Evolutionary conservation across 108 stramenopile species (phyloP).

Genomic region (Schizochytrium sp.): DNA sequence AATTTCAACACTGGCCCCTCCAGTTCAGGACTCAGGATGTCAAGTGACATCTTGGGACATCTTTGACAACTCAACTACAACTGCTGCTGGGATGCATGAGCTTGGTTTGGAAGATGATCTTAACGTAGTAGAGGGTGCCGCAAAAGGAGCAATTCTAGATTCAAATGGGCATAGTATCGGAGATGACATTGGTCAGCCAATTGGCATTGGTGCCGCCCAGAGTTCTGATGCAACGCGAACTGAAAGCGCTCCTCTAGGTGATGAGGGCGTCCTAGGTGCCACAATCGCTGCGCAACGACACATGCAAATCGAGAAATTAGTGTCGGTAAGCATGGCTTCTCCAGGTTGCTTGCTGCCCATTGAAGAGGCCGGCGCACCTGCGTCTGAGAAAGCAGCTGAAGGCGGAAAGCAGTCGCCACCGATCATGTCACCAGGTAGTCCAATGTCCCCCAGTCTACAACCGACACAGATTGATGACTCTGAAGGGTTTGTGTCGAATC

Average conservation of each 20-base stretch:
- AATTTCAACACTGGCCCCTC: not conserved
- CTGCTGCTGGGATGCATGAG: not conserved
- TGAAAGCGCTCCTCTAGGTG: not conserved
- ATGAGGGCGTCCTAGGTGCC: not conserved
- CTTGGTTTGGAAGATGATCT: not conserved
- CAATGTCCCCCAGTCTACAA: too few species aligned
- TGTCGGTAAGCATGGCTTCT: slow-evolving; percentile 35
- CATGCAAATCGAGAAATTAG: slow-evolving; percentile 45
- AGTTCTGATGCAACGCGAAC: too few species aligned
- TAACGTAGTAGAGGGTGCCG: not conserved
- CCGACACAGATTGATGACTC: slow-evolving; percentile 60
- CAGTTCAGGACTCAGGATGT: slow-evolving; percentile 10
- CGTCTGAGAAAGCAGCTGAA: slow-evolving; percentile 57
- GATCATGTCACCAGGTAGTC: not conserved
- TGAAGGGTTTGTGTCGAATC: not conserved
- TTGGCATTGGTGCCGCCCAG: too few species aligned
- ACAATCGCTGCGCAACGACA: not conserved
- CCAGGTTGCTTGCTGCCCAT: slow-evolving; percentile 69
- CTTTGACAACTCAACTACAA: not conserved
- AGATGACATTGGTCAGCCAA: too few species aligned
- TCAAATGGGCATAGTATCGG: too few species aligned
- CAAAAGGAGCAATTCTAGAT: too few species aligned
- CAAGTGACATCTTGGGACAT: slow-evolving; percentile 64
- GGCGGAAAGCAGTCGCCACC: slow-evolving; percentile 59
- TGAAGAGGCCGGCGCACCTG: slow-evolving; percentile 62